Evolutionary conservation across 1,284 basidiomycete genomes (phyloP).

Genomic region (Mycena sp.): DNA sequence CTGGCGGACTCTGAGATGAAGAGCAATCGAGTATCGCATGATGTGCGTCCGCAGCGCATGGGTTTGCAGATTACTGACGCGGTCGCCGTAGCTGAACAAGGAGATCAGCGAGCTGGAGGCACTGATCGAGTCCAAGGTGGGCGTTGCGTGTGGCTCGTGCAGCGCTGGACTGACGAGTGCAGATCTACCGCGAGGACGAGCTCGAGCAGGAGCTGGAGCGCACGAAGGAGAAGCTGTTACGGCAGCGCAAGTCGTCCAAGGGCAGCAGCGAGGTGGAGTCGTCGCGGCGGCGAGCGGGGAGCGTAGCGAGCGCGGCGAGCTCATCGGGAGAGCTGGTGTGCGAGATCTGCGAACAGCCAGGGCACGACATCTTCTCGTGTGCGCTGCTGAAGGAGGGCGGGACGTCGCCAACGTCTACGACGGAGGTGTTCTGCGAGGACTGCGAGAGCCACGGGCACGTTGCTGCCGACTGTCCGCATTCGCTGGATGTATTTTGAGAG

Average conservation of each 20-base stretch:
- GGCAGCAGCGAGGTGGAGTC: constrained; percentile 50
- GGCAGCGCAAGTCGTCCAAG: constrained; percentile 70
- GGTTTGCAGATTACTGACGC: constrained; percentile 12
- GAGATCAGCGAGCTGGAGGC: constrained; percentile 91
- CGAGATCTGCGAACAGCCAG: constrained; percentile 85
- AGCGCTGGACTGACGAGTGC: constrained; percentile 15
- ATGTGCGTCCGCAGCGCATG: constrained; percentile 56
- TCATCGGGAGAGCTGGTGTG: constrained; percentile 59
- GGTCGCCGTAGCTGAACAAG: constrained; percentile 78
- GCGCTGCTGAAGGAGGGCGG: constrained; percentile 16
- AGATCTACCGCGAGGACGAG: constrained; percentile 95
- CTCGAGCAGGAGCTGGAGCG: constrained; percentile 87
- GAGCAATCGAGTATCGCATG: constrained; percentile 72
- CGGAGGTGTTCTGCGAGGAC: constrained; percentile 73
- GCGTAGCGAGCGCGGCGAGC: constrained; percentile 34
- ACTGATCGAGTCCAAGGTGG: constrained; percentile 88
- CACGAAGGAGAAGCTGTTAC: constrained; percentile 73
- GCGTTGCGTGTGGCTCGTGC: constrained; percentile 23
- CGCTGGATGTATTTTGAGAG: constrained; percentile 78
- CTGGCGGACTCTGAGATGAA: constrained; percentile 77
- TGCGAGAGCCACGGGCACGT: constrained; percentile 80
- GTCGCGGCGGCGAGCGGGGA: constrained; percentile 41
- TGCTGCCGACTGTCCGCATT: constrained; percentile 79
- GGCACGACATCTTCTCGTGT: constrained; percentile 86
- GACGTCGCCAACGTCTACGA: background rate